These are phyloP conservation scores for Suillus subaureus DNA, from an alignment of 768 basidiomycete genomes.

Conservation along the genomic window DNA sequence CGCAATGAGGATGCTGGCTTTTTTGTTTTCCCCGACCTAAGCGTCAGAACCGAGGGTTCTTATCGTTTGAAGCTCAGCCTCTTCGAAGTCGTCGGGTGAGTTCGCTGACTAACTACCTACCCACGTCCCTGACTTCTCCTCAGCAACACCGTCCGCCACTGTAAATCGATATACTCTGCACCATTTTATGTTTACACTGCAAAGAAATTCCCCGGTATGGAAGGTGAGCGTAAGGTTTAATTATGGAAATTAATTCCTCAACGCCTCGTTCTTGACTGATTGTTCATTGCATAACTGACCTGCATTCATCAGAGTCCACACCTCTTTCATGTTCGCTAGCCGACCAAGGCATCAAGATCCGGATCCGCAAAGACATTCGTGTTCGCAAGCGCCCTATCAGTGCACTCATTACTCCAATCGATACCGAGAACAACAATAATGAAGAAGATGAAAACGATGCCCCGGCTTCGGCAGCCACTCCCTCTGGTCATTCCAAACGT, in stretches of 20 bases:
- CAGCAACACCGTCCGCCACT: conserved; percentile 85
- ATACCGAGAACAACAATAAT: conserved; percentile 25
- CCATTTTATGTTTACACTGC: conserved; percentile 95
- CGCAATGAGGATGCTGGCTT: conserved; percentile 78
- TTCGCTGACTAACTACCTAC: conserved; percentile 22
- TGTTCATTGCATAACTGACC: conserved; percentile 6
- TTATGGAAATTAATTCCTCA: conserved; percentile 4
- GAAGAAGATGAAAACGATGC: conserved; percentile 20
- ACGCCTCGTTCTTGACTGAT: conserved; percentile 8
- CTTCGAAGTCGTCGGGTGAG: conserved; percentile 91
- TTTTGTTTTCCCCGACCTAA: conserved; percentile 95
- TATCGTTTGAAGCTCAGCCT: conserved; percentile 72
- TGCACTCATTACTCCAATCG: conserved; percentile 27
- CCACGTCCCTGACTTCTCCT: conserved; percentile 7
- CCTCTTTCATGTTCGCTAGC: conserved; percentile 86
- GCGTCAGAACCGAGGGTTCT: conserved; percentile 88
- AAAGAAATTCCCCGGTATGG: conserved; percentile 97
- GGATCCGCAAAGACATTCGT: conserved; percentile 89
- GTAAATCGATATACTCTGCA: conserved; percentile 85
- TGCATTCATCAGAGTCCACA: conserved; percentile 67
- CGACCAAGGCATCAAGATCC: conserved; percentile 94
- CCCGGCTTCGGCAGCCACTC: conserved; percentile 1
- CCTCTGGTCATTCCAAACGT: conserved; percentile 21
- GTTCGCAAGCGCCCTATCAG: conserved; percentile 70
- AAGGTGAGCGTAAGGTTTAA: conserved; percentile 53